Percentiles rank a stretch among this genome's conserved stretches.
Evolutionary conservation across 495 filamentous ascomycete species (phyloP).

Genomic region (Neurospora sp.): DNA sequence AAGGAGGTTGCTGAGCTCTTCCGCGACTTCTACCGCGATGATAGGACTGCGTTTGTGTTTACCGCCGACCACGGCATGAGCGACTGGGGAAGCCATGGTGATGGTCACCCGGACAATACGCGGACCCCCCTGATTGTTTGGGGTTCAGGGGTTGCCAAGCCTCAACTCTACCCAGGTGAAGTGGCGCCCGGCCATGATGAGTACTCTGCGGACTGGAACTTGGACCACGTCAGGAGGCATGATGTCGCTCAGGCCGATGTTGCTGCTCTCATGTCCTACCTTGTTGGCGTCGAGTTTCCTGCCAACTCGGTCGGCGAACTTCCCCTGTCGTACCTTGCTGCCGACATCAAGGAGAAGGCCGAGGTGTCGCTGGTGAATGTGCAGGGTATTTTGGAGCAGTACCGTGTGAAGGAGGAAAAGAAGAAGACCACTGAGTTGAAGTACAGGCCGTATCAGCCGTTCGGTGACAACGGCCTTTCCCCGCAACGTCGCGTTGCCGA

Average conservation of each 20-base stretch:
- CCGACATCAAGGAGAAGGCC: conserved; percentile 64
- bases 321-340: conserved; percentile 71
- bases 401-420: conserved; percentile 83
- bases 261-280: conserved; percentile 91
- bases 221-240: conserved; percentile 69
- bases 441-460: conserved; percentile 59
- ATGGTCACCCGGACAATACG: conserved; percentile 97
- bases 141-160: conserved; percentile 85
- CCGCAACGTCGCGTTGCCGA: conserved; percentile 56
- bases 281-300: conserved; percentile 83
- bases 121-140: conserved; percentile 87
- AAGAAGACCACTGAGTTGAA: conserved; percentile 66
- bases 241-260: conserved; percentile 95
- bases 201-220: conserved; percentile 81
- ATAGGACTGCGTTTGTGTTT: conserved; percentile 88
- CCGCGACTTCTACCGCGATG: conserved; percentile 85
- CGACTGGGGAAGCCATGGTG: conserved; percentile 95
- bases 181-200: conserved; percentile 76
- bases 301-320: conserved; percentile 95
- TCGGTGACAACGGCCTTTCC: conserved; percentile 51
- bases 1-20: conserved; percentile 71
- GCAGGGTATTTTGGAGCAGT: conserved; percentile 89
- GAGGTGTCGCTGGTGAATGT: conserved; percentile 81
- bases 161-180: conserved; percentile 42
- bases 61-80: conserved; percentile 99